These are phyloP conservation scores for Xylaria sp. DNA, from an alignment of 2,329 filamentous ascomycete genomes.

Conservation along the genomic window DNA sequence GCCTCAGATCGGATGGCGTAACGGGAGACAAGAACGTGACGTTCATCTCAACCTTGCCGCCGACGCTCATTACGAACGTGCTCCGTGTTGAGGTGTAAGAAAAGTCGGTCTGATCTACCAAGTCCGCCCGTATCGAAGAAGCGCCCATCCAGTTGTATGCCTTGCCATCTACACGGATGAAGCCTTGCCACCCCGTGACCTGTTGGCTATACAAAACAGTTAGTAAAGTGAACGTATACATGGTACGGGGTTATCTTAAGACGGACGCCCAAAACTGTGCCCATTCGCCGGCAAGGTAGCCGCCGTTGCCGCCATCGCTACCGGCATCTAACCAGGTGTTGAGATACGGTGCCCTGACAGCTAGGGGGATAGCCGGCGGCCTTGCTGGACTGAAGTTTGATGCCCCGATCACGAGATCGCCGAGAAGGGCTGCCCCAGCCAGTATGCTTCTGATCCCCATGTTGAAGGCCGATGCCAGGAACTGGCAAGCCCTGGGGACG, in stretches of 20 bases:
- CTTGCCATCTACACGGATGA: conserved; percentile 68
- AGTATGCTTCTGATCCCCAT: conserved; percentile 35
- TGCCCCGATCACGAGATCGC: conserved; percentile 32
- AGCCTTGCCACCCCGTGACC: conserved; percentile 66
- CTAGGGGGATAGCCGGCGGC: conserved; percentile 70
- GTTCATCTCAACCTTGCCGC: conserved; percentile 62
- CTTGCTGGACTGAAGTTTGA: conserved; percentile 66
- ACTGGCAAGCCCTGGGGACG: conserved; percentile 7
- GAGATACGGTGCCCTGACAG: conserved; percentile 75
- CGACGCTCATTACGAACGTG: conserved; percentile 69
- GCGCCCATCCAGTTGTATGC: conserved; percentile 70
- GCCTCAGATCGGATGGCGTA: conserved; percentile 64
- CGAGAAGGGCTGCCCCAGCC: conserved; percentile 34
- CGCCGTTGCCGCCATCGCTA: conserved; percentile 63
- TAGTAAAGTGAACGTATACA: neutral
- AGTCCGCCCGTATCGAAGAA: conserved; percentile 47
- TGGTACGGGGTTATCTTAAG: neutral
- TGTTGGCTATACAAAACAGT: conserved; percentile 47
- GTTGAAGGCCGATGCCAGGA: conserved; percentile 10
- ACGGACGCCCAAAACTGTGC: conserved; percentile 40
- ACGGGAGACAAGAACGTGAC: conserved; percentile 73
- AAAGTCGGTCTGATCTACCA: conserved; percentile 63
- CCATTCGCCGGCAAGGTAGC: conserved; percentile 70
- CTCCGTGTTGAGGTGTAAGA: conserved; percentile 75
- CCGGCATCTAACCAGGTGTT: conserved; percentile 70